A percentile compares a stretch with the other conserved stretches of the same genome.
Conservation (phyloP, 768 basidiomycete species). For the Phlebiopsis flavidoalba region DNA sequence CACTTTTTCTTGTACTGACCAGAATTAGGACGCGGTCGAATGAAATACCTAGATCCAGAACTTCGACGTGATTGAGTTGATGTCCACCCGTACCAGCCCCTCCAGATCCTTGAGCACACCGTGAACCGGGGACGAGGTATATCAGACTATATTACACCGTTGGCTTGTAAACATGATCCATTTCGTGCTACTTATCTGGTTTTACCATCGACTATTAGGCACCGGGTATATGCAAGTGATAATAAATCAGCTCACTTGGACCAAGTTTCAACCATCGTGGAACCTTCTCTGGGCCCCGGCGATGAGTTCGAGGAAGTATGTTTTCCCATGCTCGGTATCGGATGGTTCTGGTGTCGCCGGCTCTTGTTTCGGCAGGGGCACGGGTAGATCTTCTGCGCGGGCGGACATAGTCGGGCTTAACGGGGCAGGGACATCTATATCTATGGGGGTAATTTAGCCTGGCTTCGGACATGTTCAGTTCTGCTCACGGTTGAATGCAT, state of each 20-base stretch:
- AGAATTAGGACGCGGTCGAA: constrained; percentile 50
- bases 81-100: background rate
- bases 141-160: background rate
- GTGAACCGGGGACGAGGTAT: background rate
- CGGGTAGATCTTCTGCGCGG: constrained; percentile 62
- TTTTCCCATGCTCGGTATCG: constrained; percentile 2
- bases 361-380: constrained; percentile 38
- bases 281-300: constrained; percentile 40
- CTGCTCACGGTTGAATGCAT: constrained; percentile 58
- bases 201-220: background rate
- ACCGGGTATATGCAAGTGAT: background rate
- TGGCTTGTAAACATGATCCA: background rate
- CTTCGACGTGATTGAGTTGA: constrained; percentile 24
- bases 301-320: constrained; percentile 1
- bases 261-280: constrained; percentile 80
- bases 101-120: too few species aligned
- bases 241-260: background rate
- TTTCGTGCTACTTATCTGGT: background rate
- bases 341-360: constrained; percentile 10
- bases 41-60: constrained; percentile 66
- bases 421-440: constrained; percentile 54
- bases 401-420: constrained; percentile 51
- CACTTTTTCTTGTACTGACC: background rate
- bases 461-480: background rate
- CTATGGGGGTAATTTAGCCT: constrained; percentile 29